A percentile compares a stretch with the other conserved stretches of the same genome.
Conservation (phyloP, 2,329 filamentous ascomycete species). For the Apiospora arundinis region DNA sequence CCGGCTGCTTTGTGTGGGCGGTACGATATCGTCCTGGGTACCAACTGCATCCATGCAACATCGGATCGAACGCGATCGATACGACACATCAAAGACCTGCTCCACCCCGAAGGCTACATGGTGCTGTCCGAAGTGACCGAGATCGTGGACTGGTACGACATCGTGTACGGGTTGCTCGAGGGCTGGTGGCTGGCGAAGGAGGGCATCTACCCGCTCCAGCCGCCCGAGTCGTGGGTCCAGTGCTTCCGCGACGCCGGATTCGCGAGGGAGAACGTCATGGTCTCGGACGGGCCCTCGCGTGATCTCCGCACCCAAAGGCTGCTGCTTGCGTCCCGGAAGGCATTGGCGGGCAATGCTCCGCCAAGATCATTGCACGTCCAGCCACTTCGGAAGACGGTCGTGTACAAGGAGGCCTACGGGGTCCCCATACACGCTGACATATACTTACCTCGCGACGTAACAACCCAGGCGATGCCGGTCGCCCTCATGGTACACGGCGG, state of each 20-base stretch:
- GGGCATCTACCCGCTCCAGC: not conserved
- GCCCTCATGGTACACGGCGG: conserved; percentile 54
- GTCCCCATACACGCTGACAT: conserved; percentile 38
- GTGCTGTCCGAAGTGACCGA: conserved; percentile 36
- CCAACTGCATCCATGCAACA: conserved; percentile 47
- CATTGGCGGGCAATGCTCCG: no score
- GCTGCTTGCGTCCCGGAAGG: no score
- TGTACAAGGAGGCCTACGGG: conserved; percentile 31
- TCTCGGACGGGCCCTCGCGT: no score
- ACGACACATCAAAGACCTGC: conserved; percentile 34
- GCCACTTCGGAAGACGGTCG: conserved; percentile 25
- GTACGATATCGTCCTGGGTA: conserved; percentile 42
- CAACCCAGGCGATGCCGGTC: conserved; percentile 25
- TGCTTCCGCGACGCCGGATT: not conserved
- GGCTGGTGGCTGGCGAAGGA: conserved; percentile 43
- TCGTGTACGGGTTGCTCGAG: conserved; percentile 43
- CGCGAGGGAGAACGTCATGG: not conserved
- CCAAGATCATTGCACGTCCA: no score
- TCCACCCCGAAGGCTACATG: conserved; percentile 29
- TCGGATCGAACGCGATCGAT: conserved; percentile 25
- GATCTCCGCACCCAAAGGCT: no score
- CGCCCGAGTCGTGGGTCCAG: not conserved
- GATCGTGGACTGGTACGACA: conserved; percentile 34
- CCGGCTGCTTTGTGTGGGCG: conserved; percentile 24
- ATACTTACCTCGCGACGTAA: conserved; percentile 35